Conservation (phyloP, 73 alveolate species). For the Paramecium octaurelia region DNA sequence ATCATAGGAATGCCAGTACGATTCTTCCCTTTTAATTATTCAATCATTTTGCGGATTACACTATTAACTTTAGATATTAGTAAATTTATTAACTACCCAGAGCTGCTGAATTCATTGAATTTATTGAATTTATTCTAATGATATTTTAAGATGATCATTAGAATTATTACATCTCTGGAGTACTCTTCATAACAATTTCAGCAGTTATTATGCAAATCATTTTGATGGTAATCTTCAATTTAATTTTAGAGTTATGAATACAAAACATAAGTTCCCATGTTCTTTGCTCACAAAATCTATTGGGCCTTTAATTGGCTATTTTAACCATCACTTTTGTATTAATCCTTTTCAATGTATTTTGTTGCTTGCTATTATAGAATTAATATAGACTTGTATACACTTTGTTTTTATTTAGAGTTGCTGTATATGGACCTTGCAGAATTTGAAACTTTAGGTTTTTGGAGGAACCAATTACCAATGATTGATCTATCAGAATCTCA, state of each 20-base stretch:
- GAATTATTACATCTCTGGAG: background rate
- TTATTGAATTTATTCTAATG: background rate
- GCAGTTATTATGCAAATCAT: background rate
- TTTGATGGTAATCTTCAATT: background rate
- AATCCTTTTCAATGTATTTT: background rate
- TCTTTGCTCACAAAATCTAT: background rate
- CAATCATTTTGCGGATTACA: background rate
- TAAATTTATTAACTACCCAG: background rate
- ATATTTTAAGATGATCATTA: background rate
- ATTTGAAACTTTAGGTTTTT: background rate
- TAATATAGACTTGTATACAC: background rate
- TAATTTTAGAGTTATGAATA: background rate
- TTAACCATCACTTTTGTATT: background rate
- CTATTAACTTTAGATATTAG: background rate
- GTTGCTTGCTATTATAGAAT: background rate
- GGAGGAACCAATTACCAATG: background rate
- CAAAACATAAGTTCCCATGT: background rate
- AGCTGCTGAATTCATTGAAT: slow-evolving; percentile 37
- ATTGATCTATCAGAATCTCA: background rate
- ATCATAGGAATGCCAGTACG: background rate
- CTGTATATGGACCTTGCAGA: background rate
- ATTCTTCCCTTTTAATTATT: background rate
- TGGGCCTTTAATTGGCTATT: background rate
- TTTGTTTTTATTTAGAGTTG: background rate
- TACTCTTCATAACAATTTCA: background rate